Evolutionary conservation across 2,329 filamentous ascomycete genomes (phyloP).

Genomic region (Calonectria montana): DNA sequence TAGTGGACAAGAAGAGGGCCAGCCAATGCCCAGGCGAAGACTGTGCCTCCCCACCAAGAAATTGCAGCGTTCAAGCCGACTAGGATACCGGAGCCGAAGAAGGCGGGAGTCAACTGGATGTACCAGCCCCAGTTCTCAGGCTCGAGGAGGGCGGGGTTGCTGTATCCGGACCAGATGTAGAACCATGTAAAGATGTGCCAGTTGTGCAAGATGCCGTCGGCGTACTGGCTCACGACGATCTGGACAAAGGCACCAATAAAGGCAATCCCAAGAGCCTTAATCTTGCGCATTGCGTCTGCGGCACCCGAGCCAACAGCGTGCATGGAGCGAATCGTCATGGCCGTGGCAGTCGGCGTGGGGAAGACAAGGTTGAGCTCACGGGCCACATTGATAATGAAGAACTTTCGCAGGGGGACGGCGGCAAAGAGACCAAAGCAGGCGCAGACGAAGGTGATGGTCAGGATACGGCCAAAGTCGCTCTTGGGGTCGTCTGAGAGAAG

Average conservation of each 20-base stretch:
- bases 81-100: constrained; percentile 67
- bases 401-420: constrained; percentile 72
- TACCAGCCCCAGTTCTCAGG: constrained; percentile 73
- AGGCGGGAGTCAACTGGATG: constrained; percentile 69
- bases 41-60: constrained; percentile 67
- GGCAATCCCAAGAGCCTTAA: constrained; percentile 63
- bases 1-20: constrained; percentile 59
- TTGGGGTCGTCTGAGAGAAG: constrained; percentile 61
- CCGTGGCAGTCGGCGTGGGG: constrained; percentile 69
- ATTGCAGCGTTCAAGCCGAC: constrained; percentile 65
- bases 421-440: constrained; percentile 75
- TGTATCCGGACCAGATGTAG: constrained; percentile 66
- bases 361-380: constrained; percentile 70
- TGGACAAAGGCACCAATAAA: constrained; percentile 63
- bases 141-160: constrained; percentile 58
- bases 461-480: constrained; percentile 67
- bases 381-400: constrained; percentile 75
- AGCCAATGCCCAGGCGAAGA: constrained; percentile 67
- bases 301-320: constrained; percentile 66
- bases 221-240: constrained; percentile 69
- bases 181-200: constrained; percentile 67
- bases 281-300: constrained; percentile 64
- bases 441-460: constrained; percentile 70
- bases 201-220: constrained; percentile 69
- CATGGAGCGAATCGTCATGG: constrained; percentile 72